Evolutionary conservation across 179 eudicot genomes (phyloP).

Genomic region (Actinidia arguta): DNA sequence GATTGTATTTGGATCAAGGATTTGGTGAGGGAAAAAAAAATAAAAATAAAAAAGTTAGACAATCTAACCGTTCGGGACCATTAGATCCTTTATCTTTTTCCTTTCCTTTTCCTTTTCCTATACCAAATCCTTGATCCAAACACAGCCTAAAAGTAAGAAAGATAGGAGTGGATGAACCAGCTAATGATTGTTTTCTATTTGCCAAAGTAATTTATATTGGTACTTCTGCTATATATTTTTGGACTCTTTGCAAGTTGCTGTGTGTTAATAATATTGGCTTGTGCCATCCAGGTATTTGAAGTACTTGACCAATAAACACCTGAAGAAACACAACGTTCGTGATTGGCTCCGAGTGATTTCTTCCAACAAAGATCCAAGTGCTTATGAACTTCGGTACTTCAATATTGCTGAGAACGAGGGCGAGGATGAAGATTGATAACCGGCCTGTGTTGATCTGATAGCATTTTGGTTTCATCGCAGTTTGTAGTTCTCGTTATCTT

Average conservation of each 20-base stretch:
- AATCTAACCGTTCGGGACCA: too few relatives aligned
- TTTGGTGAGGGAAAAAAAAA: too few relatives aligned
- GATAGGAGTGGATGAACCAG: too few relatives aligned
- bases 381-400: conserved; percentile 44
- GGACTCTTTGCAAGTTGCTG: background rate
- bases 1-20: too few relatives aligned
- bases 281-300: conserved; percentile 36
- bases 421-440: conserved; percentile 29
- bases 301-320: conserved; percentile 46
- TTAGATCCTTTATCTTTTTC: too few relatives aligned
- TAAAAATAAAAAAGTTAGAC: too few relatives aligned
- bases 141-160: too few relatives aligned
- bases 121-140: too few relatives aligned
- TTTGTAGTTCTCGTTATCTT: background rate
- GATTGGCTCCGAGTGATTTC: conserved; percentile 50
- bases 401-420: conserved; percentile 49
- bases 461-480: too few relatives aligned
- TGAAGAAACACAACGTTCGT: conserved; percentile 45
- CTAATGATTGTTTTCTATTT: too few relatives aligned
- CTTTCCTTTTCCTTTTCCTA: too few relatives aligned
- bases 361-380: conserved; percentile 46
- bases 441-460: background rate
- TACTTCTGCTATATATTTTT: background rate
- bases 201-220: too few relatives aligned
- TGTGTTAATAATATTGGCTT: background rate